phyloP scores from a whole-genome alignment of 2,329 filamentous ascomycete genomes.

The Dryadomyces sulphureus region DNA sequence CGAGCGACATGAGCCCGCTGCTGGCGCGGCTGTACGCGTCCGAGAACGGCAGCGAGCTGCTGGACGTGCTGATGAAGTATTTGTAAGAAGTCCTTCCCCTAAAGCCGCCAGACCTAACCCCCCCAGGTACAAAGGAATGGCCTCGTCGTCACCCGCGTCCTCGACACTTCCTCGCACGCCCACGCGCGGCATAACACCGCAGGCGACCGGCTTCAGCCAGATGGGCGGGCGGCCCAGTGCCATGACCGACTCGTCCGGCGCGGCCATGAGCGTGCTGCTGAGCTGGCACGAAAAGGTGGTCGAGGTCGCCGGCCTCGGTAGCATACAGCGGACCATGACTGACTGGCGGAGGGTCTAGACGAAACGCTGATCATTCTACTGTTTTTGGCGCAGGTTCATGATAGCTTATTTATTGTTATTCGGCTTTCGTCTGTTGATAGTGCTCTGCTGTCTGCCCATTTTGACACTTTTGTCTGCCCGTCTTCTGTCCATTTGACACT shows the following conservation, averaged over 20 bases:
- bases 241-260: constrained; percentile 54
- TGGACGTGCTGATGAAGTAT: constrained; percentile 97
- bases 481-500: background rate
- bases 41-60: constrained; percentile 65
- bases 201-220: constrained; percentile 81
- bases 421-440: background rate
- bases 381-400: too few relatives aligned
- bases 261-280: constrained; percentile 89
- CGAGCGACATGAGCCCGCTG: constrained; percentile 86
- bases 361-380: too few relatives aligned
- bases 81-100: constrained; percentile 42
- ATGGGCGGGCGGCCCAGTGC: constrained; percentile 40
- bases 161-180: constrained; percentile 27
- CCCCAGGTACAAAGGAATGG: constrained; percentile 81
- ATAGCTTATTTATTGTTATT: too few relatives aligned
- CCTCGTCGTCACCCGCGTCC: constrained; percentile 20
- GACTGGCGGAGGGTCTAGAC: constrained; percentile 90
- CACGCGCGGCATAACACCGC: constrained; percentile 43
- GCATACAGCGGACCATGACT: constrained; percentile 88
- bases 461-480: background rate
- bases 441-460: background rate
- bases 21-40: constrained; percentile 66
- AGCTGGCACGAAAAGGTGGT: constrained; percentile 99
- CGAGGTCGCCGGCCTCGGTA: constrained; percentile 79
- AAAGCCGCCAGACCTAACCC: background rate